Base-by-base conservation (phyloP, 2,329 filamentous ascomycete genomes). In the Fusarium poae region DNA sequence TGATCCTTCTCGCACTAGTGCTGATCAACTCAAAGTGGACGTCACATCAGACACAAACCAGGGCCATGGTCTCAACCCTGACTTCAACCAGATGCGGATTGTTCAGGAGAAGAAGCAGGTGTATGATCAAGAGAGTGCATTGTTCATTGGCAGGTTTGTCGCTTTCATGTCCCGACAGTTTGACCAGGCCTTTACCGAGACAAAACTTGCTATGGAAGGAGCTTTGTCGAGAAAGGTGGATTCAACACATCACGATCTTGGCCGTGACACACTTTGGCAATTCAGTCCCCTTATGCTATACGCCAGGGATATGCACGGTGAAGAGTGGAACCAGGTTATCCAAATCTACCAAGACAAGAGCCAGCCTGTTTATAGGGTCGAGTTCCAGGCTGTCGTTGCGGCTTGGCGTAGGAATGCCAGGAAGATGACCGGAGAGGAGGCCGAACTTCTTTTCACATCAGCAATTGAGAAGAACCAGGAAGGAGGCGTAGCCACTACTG, bases 41-140 rank as follows among this genome's bases (percentile, higher is more conserved):
- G 74, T 81, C 18, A 83, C 84, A 61, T 77, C 82, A 9, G 78
- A 80, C 39, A 68, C 73, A 2, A 78, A 80, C 32, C 83, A 84
- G 54, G 76, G 80, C 15, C 79, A 80, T 27, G 84, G 84, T 6
- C 87, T 91, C 37, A 89, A 92, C 72, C 90, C 87, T 52, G 92
- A 93, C 74, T 93, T 91, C 66, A 93, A 92, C 34, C 91, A 93
- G 71, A 98, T 99, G 95, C 90, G 92, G 56, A 94, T 97, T 40
- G 88, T 99, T 27, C 92, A 94, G 72, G 94, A 98, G 79, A 97
- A 97, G 86, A 96, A 94, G 78, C 92, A 97, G 67, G 91, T 93
- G 76, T 99, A 97, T 75, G 84, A 90, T 58, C 85, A 89, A 16
- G 92, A 97, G 77, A 93, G 91, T 70, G 82, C 85, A 23, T 81